Conservation (phyloP, 2,329 filamentous ascomycete species). For the Orbilia blumenaviensis region DNA sequence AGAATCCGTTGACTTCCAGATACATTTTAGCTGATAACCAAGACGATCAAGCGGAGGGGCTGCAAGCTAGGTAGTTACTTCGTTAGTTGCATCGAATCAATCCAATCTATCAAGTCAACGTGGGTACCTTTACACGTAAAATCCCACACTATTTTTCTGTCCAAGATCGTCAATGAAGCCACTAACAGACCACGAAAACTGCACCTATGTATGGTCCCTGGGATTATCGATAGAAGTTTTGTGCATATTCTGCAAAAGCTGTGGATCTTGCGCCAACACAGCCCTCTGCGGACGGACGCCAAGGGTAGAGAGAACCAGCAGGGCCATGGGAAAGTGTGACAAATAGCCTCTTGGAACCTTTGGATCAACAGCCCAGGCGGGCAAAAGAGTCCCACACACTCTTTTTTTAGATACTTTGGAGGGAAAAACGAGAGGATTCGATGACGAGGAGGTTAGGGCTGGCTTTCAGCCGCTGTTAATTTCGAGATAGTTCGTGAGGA, state of each 20-base stretch:
- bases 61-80: neutral
- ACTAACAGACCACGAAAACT: constrained; percentile 18
- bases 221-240: constrained; percentile 9
- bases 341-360: constrained; percentile 24
- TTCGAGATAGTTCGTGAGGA: neutral
- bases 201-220: neutral
- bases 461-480: constrained; percentile 10
- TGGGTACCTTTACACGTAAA: neutral
- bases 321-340: constrained; percentile 19
- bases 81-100: neutral
- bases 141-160: neutral
- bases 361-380: constrained; percentile 1
- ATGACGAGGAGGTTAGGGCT: constrained; percentile 1
- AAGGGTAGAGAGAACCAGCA: neutral
- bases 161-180: constrained; percentile 1
- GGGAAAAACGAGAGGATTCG: neutral
- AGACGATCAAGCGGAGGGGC: neutral
- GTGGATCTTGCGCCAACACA: constrained; percentile 38
- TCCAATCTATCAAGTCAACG: constrained; percentile 1
- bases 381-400: constrained; percentile 7
- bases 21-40: neutral
- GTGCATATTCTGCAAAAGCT: neutral
- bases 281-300: constrained; percentile 30
- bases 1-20: too few relatives aligned
- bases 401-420: constrained; percentile 1